Conservation (phyloP, 768 basidiomycete genomes). For the Lepiota venenata region DNA sequence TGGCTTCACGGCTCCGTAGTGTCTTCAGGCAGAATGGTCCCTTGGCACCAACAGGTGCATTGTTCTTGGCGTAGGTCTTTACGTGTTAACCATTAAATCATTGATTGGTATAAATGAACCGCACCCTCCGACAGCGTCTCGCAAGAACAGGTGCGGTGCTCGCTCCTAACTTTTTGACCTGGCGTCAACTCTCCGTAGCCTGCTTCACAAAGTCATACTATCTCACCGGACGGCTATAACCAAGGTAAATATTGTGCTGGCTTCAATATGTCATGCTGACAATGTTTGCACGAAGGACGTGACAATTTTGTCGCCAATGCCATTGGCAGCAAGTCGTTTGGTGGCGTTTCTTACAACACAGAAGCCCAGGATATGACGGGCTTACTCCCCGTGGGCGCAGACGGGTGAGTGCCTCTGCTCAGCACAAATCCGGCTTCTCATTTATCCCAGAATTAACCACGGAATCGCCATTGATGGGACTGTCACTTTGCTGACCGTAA, state of each 20-base stretch:
- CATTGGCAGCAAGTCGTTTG: constrained; percentile 31
- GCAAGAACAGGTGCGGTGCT: constrained; percentile 27
- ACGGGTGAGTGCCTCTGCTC: constrained; percentile 29
- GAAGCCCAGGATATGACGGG: constrained; percentile 45
- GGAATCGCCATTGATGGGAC: constrained; percentile 61
- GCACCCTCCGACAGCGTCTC: constrained; percentile 24
- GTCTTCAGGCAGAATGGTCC: constrained; percentile 60
- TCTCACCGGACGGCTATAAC: constrained; percentile 30
- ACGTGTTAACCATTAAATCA: neutral
- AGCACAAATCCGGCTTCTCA: no score
- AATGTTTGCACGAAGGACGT: constrained; percentile 20
- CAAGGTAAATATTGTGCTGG: constrained; percentile 19
- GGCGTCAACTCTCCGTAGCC: constrained; percentile 17
- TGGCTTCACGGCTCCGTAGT: constrained; percentile 22
- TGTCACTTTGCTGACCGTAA: constrained; percentile 47
- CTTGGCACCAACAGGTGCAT: constrained; percentile 38
- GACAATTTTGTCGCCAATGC: constrained; percentile 25
- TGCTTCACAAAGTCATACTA: constrained; percentile 25
- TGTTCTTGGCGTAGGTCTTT: constrained; percentile 43
- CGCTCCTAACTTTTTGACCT: neutral
- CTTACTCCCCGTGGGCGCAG: constrained; percentile 47
- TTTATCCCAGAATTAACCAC: constrained; percentile 33
- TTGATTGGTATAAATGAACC: neutral
- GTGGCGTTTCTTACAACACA: constrained; percentile 45
- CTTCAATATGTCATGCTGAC: neutral